Percentiles rank a stretch among this genome's conserved stretches.
Conservation (phyloP, 2,329 filamentous ascomycete genomes). For the Trichoderma sp. region DNA sequence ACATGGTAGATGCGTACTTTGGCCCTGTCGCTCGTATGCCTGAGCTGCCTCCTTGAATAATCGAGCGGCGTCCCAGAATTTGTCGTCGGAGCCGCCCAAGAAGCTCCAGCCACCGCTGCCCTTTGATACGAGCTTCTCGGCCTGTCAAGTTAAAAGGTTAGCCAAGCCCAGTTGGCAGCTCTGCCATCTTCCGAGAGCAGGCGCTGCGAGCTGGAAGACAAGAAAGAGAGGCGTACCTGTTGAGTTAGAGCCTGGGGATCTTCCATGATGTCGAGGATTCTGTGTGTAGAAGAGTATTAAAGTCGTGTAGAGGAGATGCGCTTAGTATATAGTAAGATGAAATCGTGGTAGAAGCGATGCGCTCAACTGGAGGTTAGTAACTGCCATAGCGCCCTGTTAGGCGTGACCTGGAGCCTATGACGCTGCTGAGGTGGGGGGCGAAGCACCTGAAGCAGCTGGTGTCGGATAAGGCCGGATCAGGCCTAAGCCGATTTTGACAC, state of each 20-base stretch:
- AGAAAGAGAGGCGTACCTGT: slow-evolving; percentile 58
- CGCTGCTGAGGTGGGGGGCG: slow-evolving; percentile 26
- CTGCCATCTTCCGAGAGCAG: not conserved
- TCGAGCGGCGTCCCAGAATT: slow-evolving; percentile 87
- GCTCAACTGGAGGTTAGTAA: not conserved
- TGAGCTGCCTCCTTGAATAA: slow-evolving; percentile 88
- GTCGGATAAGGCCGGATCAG: slow-evolving; percentile 7
- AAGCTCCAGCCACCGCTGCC: slow-evolving; percentile 84
- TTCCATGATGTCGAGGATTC: slow-evolving; percentile 58
- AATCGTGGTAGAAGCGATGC: not conserved
- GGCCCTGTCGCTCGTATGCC: slow-evolving; percentile 85
- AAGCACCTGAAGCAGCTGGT: slow-evolving; percentile 12
- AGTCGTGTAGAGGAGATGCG: not conserved
- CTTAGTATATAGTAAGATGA: not conserved
- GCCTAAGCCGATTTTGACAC: slow-evolving; percentile 9
- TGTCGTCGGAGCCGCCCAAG: slow-evolving; percentile 85
- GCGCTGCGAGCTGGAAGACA: slow-evolving; percentile 31
- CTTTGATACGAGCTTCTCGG: slow-evolving; percentile 78
- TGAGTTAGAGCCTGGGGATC: slow-evolving; percentile 78
- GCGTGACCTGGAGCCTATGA: slow-evolving; percentile 25
- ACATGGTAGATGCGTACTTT: slow-evolving; percentile 60
- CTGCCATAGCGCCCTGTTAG: slow-evolving; percentile 1
- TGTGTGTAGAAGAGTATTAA: not conserved
- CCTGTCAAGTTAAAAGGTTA: slow-evolving; percentile 55
- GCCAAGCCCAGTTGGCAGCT: not conserved